phyloP scores from a whole-genome alignment of 306 rosid genomes.

The Cicer cuneatum region DNA sequence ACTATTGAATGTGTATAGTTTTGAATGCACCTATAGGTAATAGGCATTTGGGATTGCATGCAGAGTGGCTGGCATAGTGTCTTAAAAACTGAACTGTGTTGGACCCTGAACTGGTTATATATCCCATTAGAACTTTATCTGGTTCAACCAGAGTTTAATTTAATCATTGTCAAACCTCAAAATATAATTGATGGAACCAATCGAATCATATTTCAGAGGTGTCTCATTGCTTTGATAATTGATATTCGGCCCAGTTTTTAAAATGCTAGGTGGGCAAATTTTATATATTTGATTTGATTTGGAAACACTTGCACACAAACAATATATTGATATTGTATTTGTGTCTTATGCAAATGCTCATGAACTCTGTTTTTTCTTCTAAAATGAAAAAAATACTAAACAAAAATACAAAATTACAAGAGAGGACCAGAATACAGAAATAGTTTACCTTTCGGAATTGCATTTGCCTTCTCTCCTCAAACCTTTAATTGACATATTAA shows the following conservation, averaged over 20 bases:
- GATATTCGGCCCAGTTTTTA: neutral
- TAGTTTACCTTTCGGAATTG: neutral
- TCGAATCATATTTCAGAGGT: slow-evolving; percentile 8
- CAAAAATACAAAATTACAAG: neutral
- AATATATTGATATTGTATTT: neutral
- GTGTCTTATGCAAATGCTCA: neutral
- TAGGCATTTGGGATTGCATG: slow-evolving; percentile 30
- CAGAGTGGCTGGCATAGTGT: slow-evolving; percentile 11
- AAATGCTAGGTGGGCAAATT: neutral
- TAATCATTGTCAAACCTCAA: neutral
- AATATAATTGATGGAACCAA: slow-evolving; percentile 6
- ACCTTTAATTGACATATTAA: neutral
- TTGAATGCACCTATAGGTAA: neutral
- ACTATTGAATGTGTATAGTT: neutral
- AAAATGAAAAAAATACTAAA: neutral
- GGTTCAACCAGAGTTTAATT: slow-evolving; percentile 14
- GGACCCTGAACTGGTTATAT: slow-evolving; percentile 26
- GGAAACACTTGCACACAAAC: neutral
- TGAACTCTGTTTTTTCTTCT: neutral
- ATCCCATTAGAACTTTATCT: neutral
- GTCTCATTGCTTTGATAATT: neutral
- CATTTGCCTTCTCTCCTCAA: neutral
- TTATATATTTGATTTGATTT: slow-evolving; percentile 31
- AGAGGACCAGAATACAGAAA: neutral
- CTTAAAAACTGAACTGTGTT: slow-evolving; percentile 10